These are phyloP conservation scores for Colletotrichum phormii DNA, from an alignment of 2,329 filamentous ascomycete genomes.

Conservation along the genomic window DNA sequence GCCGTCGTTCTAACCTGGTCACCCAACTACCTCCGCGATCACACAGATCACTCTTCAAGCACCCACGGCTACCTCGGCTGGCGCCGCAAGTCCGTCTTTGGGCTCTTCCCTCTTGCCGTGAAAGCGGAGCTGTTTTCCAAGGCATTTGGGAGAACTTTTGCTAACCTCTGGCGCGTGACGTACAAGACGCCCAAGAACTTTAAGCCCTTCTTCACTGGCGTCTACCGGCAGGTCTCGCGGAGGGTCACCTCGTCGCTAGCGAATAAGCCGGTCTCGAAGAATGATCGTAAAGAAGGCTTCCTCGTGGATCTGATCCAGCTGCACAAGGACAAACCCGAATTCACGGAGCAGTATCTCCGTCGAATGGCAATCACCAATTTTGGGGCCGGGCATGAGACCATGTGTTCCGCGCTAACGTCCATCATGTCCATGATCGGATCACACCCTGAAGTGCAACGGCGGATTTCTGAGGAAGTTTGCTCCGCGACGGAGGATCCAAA, in stretches of 20 bases:
- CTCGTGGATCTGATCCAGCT: conserved; percentile 59
- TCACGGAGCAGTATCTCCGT: conserved; percentile 59
- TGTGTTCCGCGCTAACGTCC: conserved; percentile 64
- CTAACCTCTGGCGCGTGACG: conserved; percentile 56
- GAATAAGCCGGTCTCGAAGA: conserved; percentile 40
- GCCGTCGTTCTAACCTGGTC: conserved; percentile 65
- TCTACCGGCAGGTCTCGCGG: conserved; percentile 44
- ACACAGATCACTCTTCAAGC: conserved; percentile 60
- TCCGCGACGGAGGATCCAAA: conserved; percentile 2
- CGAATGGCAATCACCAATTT: conserved; percentile 67
- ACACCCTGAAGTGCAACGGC: conserved; percentile 46
- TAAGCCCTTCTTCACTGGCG: conserved; percentile 60
- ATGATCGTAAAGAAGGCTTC: conserved; percentile 52
- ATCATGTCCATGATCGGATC: conserved; percentile 59
- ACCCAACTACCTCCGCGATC: conserved; percentile 56
- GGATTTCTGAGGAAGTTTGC: conserved; percentile 47
- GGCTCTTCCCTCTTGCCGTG: conserved; percentile 58
- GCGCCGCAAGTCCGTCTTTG: conserved; percentile 64
- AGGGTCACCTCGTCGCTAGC: conserved; percentile 46
- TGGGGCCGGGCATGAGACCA: conserved; percentile 66
- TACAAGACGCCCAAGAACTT: conserved; percentile 58
- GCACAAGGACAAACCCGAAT: conserved; percentile 57
- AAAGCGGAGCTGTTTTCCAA: conserved; percentile 53
- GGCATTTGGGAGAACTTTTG: conserved; percentile 52
- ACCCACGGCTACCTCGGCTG: conserved; percentile 61